Percentiles rank a stretch among this genome's conserved stretches.
These are phyloP conservation scores for Colletotrichum theobromicola DNA, from an alignment of 2,329 filamentous ascomycete genomes.

Conservation along the genomic window DNA sequence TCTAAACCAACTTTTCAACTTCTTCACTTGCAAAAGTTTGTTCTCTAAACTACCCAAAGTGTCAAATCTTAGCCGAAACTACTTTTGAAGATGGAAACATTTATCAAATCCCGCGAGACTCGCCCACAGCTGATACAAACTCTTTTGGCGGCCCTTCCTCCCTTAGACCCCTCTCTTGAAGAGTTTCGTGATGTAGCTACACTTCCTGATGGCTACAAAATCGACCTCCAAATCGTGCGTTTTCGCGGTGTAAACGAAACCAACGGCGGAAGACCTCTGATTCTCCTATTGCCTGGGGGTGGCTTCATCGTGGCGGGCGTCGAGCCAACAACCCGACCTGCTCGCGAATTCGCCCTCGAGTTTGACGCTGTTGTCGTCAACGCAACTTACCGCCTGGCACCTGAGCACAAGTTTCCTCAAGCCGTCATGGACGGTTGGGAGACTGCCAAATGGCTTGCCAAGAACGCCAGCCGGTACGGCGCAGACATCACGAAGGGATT, in stretches of 20 bases:
- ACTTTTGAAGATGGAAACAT: background rate
- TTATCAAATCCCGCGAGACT: background rate
- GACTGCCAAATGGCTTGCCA: constrained; percentile 35
- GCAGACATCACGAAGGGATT: constrained; percentile 48
- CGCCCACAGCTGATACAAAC: background rate
- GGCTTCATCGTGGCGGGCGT: constrained; percentile 15
- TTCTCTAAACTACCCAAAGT: background rate
- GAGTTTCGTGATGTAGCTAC: constrained; percentile 7
- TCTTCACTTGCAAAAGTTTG: background rate
- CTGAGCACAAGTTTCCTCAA: constrained; percentile 52
- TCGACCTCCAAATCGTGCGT: constrained; percentile 8
- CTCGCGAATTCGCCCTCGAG: constrained; percentile 22
- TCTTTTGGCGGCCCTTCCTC: constrained; percentile 6
- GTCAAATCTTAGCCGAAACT: background rate
- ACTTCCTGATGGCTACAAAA: constrained; percentile 6
- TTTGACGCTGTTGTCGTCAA: constrained; percentile 43
- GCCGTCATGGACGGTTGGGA: constrained; percentile 53
- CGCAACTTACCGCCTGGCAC: constrained; percentile 56
- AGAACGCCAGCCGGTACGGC: constrained; percentile 23
- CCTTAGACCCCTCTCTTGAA: background rate
- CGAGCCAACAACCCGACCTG: background rate
- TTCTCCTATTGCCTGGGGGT: background rate
- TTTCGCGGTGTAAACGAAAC: background rate
- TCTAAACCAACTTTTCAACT: background rate
- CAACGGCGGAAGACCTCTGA: background rate